These are phyloP conservation scores for Heterobasidion annosum DNA, from an alignment of 1,284 basidiomycete species.

Conservation along the genomic window DNA sequence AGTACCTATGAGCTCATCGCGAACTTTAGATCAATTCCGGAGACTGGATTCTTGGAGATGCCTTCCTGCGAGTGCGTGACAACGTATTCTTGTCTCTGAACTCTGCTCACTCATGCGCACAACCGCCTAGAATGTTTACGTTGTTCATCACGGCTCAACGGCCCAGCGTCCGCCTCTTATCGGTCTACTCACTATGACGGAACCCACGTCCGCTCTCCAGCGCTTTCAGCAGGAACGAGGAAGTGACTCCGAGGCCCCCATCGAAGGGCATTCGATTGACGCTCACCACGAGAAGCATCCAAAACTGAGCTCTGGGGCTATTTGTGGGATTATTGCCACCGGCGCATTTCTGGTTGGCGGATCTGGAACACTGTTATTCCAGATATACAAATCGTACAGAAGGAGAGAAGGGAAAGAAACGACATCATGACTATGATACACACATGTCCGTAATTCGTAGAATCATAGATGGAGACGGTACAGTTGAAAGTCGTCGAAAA, in stretches of 20 bases:
- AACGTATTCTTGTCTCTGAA: not conserved
- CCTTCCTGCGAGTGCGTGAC: constrained; percentile 40
- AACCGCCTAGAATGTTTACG: constrained; percentile 40
- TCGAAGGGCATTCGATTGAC: constrained; percentile 11
- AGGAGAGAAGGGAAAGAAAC: not conserved
- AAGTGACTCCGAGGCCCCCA: constrained; percentile 25
- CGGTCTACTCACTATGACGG: constrained; percentile 39
- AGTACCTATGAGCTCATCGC: not conserved
- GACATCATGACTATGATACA: not conserved
- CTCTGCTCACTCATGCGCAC: not conserved
- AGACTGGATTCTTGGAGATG: constrained; percentile 54
- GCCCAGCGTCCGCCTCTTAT: constrained; percentile 32
- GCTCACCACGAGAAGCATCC: not conserved
- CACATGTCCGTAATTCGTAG: not conserved
- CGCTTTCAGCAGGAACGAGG: constrained; percentile 37
- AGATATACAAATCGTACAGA: not conserved
- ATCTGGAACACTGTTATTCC: not conserved
- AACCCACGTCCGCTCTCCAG: constrained; percentile 25
- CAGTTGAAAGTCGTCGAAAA: not conserved
- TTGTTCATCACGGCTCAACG: constrained; percentile 35
- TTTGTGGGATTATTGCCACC: constrained; percentile 15
- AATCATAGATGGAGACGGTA: not conserved
- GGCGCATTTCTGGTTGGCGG: constrained; percentile 3
- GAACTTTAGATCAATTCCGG: constrained; percentile 40
- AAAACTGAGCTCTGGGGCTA: constrained; percentile 13